A percentile compares a stretch with the other conserved stretches of the same genome.
Evolutionary conservation across 352 stramenopile genomes (phyloP).

Genomic region (Phytophthora niederhauseri): DNA sequence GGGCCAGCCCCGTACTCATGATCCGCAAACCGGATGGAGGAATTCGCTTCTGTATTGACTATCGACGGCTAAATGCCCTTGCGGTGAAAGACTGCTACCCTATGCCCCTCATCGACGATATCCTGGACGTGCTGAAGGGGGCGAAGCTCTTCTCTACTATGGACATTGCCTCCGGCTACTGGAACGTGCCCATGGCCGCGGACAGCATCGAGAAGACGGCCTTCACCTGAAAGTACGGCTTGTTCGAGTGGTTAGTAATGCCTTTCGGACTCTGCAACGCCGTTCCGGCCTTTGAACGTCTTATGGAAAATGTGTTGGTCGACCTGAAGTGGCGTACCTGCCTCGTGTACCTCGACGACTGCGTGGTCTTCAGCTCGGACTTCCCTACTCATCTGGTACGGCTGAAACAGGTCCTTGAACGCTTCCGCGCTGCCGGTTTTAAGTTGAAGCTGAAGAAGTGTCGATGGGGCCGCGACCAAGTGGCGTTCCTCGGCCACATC

Average conservation of each 20-base stretch:
- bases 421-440: conserved; percentile 1
- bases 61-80: conserved; percentile 4
- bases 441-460: conserved; percentile 9
- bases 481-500: neutral
- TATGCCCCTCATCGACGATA: neutral
- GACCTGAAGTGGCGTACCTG: conserved; percentile 9
- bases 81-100: conserved; percentile 11
- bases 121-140: neutral
- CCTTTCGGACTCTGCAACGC: conserved; percentile 8
- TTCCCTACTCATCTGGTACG: conserved; percentile 1
- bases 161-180: neutral
- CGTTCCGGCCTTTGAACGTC: neutral
- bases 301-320: conserved; percentile 1
- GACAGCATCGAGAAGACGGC: neutral
- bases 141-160: neutral
- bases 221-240: neutral
- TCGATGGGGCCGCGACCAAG: neutral
- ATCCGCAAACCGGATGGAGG: conserved; percentile 16
- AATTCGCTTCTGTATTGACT: conserved; percentile 21
- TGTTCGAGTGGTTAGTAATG: conserved; percentile 1
- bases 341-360: neutral
- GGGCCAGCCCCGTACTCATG: conserved; percentile 21
- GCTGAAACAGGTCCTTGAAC: neutral
- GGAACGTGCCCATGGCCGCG: neutral
- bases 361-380: neutral